Evolutionary conservation across 1,139 yeast genomes (phyloP).

Genomic region (Zygosaccharomyces sapae): DNA sequence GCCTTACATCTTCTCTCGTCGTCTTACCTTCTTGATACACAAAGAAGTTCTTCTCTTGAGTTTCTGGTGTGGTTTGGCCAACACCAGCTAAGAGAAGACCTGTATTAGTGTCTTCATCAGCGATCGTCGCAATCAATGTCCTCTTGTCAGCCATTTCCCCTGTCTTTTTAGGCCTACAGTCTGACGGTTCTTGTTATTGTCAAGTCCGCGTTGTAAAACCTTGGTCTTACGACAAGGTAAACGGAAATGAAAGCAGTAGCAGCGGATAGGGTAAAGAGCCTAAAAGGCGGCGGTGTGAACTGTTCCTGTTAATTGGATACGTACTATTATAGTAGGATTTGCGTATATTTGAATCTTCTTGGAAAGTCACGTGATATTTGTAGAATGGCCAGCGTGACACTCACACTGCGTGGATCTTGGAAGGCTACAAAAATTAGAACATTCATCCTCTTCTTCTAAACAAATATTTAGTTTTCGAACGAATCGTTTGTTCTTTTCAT

Average conservation of each 20-base stretch:
- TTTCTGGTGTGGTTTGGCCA: constrained; percentile 68
- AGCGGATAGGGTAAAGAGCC: no score
- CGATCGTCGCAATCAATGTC: constrained; percentile 82
- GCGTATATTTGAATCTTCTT: no score
- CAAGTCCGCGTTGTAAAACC: constrained; percentile 5
- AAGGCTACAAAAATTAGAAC: no score
- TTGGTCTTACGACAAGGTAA: constrained; percentile 1
- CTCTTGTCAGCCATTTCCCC: constrained; percentile 49
- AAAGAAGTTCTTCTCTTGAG: constrained; percentile 70
- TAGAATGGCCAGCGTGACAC: no score
- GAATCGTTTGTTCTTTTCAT: no score
- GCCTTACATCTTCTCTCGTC: constrained; percentile 66
- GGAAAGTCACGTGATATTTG: no score
- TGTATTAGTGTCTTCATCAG: constrained; percentile 96
- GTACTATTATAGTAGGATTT: no score
- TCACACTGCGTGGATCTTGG: no score
- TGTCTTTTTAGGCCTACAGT: neutral
- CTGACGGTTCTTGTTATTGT: neutral
- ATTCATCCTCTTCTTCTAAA: no score
- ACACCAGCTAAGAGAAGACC: constrained; percentile 94
- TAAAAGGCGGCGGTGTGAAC: no score
- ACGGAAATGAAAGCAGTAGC: neutral
- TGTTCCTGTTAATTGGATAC: no score
- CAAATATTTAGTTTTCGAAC: no score
- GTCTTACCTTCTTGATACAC: constrained; percentile 80